Evolutionary conservation across 139 green algal genomes (phyloP).

Genomic region (Chlorella sp.): DNA sequence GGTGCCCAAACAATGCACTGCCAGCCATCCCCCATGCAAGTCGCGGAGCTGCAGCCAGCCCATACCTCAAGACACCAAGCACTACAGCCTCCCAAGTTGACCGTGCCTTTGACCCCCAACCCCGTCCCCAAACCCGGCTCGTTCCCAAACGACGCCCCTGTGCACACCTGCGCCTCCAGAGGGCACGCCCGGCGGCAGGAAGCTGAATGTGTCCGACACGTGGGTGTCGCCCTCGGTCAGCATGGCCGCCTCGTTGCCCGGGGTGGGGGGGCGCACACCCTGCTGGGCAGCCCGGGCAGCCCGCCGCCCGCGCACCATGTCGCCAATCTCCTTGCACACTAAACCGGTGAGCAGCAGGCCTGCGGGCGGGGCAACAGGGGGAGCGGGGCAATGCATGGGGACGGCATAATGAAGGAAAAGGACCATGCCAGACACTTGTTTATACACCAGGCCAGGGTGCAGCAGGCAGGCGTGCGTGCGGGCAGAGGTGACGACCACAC

Average conservation of each 20-base stretch:
- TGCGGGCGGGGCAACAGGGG: not conserved
- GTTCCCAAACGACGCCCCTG: not conserved
- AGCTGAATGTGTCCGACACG: constrained; percentile 18
- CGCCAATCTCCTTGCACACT: constrained; percentile 47
- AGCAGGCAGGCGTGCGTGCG: no score
- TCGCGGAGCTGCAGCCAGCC: no score
- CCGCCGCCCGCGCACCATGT: constrained; percentile 17
- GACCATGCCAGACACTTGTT: not conserved
- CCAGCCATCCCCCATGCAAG: no score
- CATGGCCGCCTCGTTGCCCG: not conserved
- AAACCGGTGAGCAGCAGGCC: constrained; percentile 67
- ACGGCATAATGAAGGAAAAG: not conserved
- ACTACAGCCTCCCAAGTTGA: not conserved
- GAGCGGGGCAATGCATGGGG: not conserved
- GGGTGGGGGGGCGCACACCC: no score
- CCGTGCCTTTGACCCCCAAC: not conserved
- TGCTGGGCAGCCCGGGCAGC: not conserved
- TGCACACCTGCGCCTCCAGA: not conserved
- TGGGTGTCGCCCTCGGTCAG: not conserved
- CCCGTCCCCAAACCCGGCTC: not conserved
- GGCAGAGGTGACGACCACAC: no score
- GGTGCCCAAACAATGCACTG: not conserved
- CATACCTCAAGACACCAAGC: not conserved
- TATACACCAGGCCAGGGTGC: no score
- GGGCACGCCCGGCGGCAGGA: constrained; percentile 30